Evolutionary conservation across 768 basidiomycete species (phyloP).

Genomic region (Termitomyces sp.): DNA sequence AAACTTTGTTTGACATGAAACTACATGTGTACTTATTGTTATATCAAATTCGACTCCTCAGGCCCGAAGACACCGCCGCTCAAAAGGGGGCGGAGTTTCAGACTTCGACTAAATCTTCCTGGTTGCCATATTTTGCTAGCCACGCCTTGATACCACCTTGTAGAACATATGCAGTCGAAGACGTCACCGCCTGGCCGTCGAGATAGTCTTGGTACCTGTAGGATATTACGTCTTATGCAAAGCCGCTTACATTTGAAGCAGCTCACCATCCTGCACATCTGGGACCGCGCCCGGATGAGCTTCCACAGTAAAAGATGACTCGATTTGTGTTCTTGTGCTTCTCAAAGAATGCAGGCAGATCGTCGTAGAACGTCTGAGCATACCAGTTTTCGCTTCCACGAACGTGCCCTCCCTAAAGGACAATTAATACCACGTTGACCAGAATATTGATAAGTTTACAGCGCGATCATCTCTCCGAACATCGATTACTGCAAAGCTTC

Average conservation of each 20-base stretch:
- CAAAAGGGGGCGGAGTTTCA: not conserved
- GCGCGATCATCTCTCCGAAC: slow-evolving; percentile 41
- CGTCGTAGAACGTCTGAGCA: slow-evolving; percentile 46
- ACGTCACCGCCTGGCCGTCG: slow-evolving; percentile 19
- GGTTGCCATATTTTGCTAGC: slow-evolving; percentile 26
- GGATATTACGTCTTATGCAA: not conserved
- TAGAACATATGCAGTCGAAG: slow-evolving; percentile 35
- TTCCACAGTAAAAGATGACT: slow-evolving; percentile 52
- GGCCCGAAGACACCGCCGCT: not conserved
- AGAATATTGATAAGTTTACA: slow-evolving; percentile 19
- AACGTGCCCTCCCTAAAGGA: slow-evolving; percentile 44
- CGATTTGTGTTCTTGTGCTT: slow-evolving; percentile 29
- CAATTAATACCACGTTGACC: not conserved
- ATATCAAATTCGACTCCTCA: too few species aligned
- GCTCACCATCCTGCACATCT: slow-evolving; percentile 50
- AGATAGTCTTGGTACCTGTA: slow-evolving; percentile 47
- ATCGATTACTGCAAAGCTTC: slow-evolving; percentile 38
- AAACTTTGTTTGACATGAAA: too few species aligned
- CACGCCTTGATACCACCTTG: slow-evolving; percentile 39
- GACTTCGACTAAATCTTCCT: slow-evolving; percentile 24
- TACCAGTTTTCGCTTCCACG: slow-evolving; percentile 41
- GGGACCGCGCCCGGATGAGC: slow-evolving; percentile 45
- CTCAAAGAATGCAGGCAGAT: slow-evolving; percentile 34
- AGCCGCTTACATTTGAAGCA: not conserved
- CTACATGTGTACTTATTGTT: too few species aligned